Percentiles rank a stretch among this genome's conserved stretches.
Evolutionary conservation across 345 rosid species (phyloP).

Genomic region (Litchi chinensis): DNA sequence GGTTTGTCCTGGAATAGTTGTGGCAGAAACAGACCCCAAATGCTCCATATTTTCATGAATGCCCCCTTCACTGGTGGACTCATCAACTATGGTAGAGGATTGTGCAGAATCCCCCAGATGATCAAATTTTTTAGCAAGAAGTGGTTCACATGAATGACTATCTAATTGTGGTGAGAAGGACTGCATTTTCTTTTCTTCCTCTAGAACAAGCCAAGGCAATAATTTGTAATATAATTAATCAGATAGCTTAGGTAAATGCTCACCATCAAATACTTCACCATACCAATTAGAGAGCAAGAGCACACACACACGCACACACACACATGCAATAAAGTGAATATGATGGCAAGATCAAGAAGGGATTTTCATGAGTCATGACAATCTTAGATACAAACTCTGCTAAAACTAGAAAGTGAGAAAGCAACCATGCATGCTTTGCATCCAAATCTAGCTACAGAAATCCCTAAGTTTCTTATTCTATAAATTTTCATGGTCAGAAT

Average conservation of each 20-base stretch:
- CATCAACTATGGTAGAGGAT: constrained; percentile 23
- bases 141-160: constrained; percentile 22
- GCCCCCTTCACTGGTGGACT: constrained; percentile 29
- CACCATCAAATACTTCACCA: neutral
- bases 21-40: constrained; percentile 12
- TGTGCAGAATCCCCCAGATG: constrained; percentile 16
- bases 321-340: neutral
- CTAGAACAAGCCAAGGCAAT: constrained; percentile 41
- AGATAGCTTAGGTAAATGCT: neutral
- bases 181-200: constrained; percentile 42
- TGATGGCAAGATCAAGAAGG: neutral
- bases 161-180: constrained; percentile 64
- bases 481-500: neutral
- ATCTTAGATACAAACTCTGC: neutral
- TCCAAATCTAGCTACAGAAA: neutral
- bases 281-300: neutral
- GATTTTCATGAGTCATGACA: neutral
- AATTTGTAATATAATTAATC: neutral
- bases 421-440: neutral
- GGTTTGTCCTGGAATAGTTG: neutral
- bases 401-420: neutral
- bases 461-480: neutral
- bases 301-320: neutral
- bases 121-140: constrained; percentile 28
- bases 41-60: constrained; percentile 23